phyloP scores from a whole-genome alignment of 495 filamentous ascomycete species.

The Chaetomium fimeti region DNA sequence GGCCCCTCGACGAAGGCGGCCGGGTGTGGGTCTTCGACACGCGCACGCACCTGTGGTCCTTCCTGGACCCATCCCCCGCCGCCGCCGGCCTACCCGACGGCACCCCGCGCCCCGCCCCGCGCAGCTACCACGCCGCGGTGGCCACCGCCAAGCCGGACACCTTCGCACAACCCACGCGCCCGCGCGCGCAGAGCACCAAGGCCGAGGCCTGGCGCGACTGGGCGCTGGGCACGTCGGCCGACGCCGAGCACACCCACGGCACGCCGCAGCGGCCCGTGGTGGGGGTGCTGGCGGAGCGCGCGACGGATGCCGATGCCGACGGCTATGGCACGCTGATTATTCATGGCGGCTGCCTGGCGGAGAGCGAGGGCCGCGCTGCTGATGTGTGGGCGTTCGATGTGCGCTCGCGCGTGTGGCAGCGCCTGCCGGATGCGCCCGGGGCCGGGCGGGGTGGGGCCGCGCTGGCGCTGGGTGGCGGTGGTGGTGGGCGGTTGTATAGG shows the following conservation, averaged over 20 bases:
- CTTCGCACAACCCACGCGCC: conserved; percentile 29
- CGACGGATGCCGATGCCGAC: conserved; percentile 46
- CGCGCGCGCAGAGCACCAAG: not conserved
- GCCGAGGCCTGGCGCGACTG: conserved; percentile 43
- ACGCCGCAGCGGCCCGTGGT: conserved; percentile 49
- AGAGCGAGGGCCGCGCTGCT: conserved; percentile 38
- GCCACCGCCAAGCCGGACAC: conserved; percentile 49
- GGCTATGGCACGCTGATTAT: conserved; percentile 63
- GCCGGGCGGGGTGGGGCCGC: conserved; percentile 61
- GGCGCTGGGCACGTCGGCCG: conserved; percentile 43
- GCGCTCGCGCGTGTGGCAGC: conserved; percentile 56
- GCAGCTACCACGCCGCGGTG: conserved; percentile 50
- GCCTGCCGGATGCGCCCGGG: conserved; percentile 59
- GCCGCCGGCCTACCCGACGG: conserved; percentile 30
- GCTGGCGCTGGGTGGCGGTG: conserved; percentile 49
- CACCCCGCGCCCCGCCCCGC: conserved; percentile 33
- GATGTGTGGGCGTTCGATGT: conserved; percentile 76
- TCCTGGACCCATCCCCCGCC: conserved; percentile 48
- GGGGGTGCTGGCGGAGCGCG: conserved; percentile 47
- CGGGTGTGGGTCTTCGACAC: conserved; percentile 67
- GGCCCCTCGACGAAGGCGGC: conserved; percentile 58
- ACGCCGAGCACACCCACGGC: conserved; percentile 40
- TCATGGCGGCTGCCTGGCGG: conserved; percentile 63
- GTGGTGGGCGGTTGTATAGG: conserved; percentile 57
- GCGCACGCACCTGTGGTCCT: conserved; percentile 54